A percentile compares a stretch with the other conserved stretches of the same genome.
phyloP scores from a whole-genome alignment of 148 eudicot genomes.

The Fagopyrum tataricum region DNA sequence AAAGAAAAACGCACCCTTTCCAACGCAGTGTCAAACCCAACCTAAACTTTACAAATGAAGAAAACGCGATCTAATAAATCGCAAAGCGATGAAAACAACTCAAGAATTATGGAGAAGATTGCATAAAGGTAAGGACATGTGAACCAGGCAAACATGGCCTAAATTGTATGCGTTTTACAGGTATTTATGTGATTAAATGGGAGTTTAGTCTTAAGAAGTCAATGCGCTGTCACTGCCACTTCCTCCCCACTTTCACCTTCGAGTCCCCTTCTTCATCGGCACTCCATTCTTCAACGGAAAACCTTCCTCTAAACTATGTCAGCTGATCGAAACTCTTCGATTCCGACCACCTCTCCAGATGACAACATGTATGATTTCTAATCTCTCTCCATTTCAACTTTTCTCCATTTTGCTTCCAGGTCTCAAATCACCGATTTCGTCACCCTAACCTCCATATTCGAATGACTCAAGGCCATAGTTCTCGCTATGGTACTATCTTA shows the following conservation, averaged over 20 bases:
- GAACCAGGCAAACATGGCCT: too few relatives aligned
- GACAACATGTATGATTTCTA: slow-evolving; percentile 44
- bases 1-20: too few relatives aligned
- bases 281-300: neutral
- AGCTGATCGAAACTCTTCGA: slow-evolving; percentile 34
- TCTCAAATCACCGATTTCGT: neutral
- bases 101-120: too few relatives aligned
- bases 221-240: neutral
- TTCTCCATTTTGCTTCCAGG: neutral
- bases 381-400: neutral
- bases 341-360: slow-evolving; percentile 39
- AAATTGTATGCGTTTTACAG: too few relatives aligned
- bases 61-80: too few relatives aligned
- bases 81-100: too few relatives aligned
- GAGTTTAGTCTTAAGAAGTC: neutral
- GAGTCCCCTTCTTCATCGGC: neutral
- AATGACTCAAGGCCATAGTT: neutral
- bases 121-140: too few relatives aligned
- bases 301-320: slow-evolving; percentile 25
- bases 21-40: too few relatives aligned
- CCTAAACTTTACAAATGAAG: too few relatives aligned
- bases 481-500: neutral
- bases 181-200: too few relatives aligned
- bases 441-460: neutral
- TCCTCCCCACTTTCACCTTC: neutral